A percentile compares a stretch with the other conserved stretches of the same genome.
These are phyloP conservation scores for Apostasia shenzhenica DNA, from an alignment of 106 monocot genomes.

Conservation along the genomic window DNA sequence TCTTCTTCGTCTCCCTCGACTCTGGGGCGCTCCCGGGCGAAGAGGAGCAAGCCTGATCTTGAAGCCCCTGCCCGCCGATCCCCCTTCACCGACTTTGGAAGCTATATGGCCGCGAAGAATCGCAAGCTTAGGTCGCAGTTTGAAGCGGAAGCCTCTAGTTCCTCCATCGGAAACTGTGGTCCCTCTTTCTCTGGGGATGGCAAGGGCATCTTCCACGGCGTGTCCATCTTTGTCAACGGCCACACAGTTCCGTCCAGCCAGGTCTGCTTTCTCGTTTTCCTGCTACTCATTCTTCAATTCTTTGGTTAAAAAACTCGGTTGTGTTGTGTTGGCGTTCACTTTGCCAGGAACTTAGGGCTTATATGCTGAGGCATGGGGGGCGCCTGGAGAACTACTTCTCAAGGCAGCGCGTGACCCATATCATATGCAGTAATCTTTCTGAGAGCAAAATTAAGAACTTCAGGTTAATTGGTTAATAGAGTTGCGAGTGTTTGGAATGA, in stretches of 20 bases:
- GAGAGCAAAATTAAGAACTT: slow-evolving; percentile 80
- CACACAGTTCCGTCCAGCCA: slow-evolving; percentile 87
- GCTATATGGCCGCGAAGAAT: slow-evolving; percentile 92
- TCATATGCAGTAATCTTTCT: slow-evolving; percentile 83
- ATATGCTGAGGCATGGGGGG: slow-evolving; percentile 85
- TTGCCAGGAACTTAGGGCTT: slow-evolving; percentile 58
- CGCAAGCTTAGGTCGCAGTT: slow-evolving; percentile 83
- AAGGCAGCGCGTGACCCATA: slow-evolving; percentile 70
- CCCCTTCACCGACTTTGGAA: slow-evolving; percentile 25
- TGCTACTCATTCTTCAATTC: neutral
- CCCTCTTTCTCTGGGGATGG: neutral
- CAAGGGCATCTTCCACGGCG: slow-evolving; percentile 63
- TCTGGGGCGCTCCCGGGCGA: neutral
- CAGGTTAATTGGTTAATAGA: slow-evolving; percentile 26
- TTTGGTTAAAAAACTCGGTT: neutral
- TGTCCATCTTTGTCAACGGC: slow-evolving; percentile 93
- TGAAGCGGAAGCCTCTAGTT: slow-evolving; percentile 48
- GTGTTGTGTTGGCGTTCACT: neutral
- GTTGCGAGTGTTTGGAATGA: neutral
- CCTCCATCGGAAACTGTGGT: slow-evolving; percentile 6
- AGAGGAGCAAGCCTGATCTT: slow-evolving; percentile 5
- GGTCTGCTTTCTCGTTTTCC: slow-evolving; percentile 19
- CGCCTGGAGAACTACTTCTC: slow-evolving; percentile 94
- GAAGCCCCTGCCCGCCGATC: slow-evolving; percentile 3
- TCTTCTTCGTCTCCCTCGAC: slow-evolving; percentile 1